Evolutionary conservation across 2,329 filamentous ascomycete genomes (phyloP).

Genomic region (Lachnellula occidentalis): DNA sequence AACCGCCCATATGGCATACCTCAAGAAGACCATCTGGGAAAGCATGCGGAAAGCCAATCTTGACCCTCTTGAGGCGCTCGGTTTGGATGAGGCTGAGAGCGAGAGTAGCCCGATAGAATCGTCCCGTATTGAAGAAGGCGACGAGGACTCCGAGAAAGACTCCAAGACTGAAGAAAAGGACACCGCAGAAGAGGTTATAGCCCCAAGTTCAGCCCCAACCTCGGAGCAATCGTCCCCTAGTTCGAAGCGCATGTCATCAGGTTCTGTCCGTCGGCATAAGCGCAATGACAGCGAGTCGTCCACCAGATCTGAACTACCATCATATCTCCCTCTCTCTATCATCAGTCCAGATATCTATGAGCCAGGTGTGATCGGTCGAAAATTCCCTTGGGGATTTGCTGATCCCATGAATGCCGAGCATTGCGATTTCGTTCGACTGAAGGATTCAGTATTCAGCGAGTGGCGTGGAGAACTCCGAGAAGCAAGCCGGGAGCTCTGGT

Average conservation of each 20-base stretch:
- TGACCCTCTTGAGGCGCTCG: constrained; percentile 82
- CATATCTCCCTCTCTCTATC: constrained; percentile 82
- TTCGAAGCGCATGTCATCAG: constrained; percentile 28
- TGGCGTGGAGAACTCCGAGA: constrained; percentile 90
- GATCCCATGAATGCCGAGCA: constrained; percentile 87
- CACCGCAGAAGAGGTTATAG: constrained; percentile 35
- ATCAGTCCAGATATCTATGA: constrained; percentile 93
- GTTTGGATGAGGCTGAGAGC: constrained; percentile 68
- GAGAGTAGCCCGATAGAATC: constrained; percentile 45
- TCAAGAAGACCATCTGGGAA: constrained; percentile 88
- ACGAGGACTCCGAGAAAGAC: constrained; percentile 38
- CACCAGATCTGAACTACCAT: constrained; percentile 45
- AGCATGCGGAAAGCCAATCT: constrained; percentile 80
- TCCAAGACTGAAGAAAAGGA: constrained; percentile 12
- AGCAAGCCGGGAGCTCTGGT: constrained; percentile 87
- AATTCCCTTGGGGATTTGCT: constrained; percentile 95
- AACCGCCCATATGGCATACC: constrained; percentile 83
- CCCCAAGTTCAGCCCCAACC: constrained; percentile 25
- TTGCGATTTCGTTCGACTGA: constrained; percentile 88
- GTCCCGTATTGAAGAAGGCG: constrained; percentile 48
- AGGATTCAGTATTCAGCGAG: constrained; percentile 87
- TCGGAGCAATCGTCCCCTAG: constrained; percentile 26
- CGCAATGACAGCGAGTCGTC: constrained; percentile 27
- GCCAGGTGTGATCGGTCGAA: constrained; percentile 70
- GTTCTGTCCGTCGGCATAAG: constrained; percentile 29